Evolutionary conservation across 2,329 filamentous ascomycete species (phyloP), one percentile per base, ranked within the genome.

Genomic region (Metarhizium album): DNA sequence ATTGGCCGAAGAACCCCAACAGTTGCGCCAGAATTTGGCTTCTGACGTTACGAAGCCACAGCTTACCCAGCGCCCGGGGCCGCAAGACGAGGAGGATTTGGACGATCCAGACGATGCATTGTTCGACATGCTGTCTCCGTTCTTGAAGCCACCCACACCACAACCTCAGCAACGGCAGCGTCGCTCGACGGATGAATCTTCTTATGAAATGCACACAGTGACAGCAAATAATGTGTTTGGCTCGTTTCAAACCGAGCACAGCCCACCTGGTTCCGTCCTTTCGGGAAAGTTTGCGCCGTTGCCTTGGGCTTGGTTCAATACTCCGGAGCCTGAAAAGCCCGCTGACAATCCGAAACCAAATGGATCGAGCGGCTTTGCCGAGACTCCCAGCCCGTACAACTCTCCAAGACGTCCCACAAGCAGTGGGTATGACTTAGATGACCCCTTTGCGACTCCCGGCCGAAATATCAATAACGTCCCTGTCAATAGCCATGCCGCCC

Each of bases 131-230:
- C 64, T 78, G n/a, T 69, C 73, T 23, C 72, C 71, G 4, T 76
- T 78, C 53, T 58, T 78, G 23, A 67, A 67, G 46, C 73, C 70
- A 47, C 68, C 73, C 24, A 68, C 75, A 53, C 67, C 70, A 7
- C 66, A 70, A 42, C 62, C 66, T 18, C 56, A 62, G 43, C 62
- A 65, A 42, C 60, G 47, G 20, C 45, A 64, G 1, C 53, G 53
- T 22, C 61, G 64, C 18, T 63, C 62, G 3, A 61, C 63, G 2
- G 62, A 61, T 6, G 73, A 77, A 38, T 67, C 74, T 3, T 78
- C 74, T 2, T 80, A 79, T 53, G 78, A 74, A 16, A 78, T 80
- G 75, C 71, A 75, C 57, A 74, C 72, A 9, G 60, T 67, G 2
- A 76, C 73, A 7, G 73, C 76, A 24, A 72, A 76, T 46, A 75